These are phyloP conservation scores for Leccinum uliginosum DNA, from an alignment of 768 basidiomycete species.

Conservation along the genomic window DNA sequence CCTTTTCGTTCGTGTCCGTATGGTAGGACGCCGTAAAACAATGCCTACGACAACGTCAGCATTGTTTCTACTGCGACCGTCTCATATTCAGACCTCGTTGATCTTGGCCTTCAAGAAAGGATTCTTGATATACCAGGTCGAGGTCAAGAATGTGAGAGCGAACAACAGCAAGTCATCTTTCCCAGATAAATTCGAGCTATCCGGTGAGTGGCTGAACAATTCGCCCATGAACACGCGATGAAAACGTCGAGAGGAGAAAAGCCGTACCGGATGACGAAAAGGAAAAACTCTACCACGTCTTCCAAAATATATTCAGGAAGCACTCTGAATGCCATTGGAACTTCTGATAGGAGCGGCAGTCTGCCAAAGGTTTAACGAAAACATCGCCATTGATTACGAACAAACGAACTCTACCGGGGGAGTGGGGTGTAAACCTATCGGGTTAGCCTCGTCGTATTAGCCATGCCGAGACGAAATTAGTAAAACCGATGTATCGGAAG, in stretches of 20 bases:
- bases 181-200: slow-evolving; percentile 78
- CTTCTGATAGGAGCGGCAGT: slow-evolving; percentile 83
- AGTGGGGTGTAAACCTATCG: slow-evolving; percentile 70
- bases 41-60: slow-evolving; percentile 41
- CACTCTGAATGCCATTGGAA: slow-evolving; percentile 79
- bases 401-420: slow-evolving; percentile 57
- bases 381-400: not conserved
- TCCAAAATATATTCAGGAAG: slow-evolving; percentile 94
- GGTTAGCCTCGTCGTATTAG: slow-evolving; percentile 87
- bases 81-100: slow-evolving; percentile 61
- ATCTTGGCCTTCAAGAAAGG: slow-evolving; percentile 96
- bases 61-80: not conserved
- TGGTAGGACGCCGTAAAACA: slow-evolving; percentile 69
- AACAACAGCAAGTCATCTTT: slow-evolving; percentile 86
- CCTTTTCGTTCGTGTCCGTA: slow-evolving; percentile 64
- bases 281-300: slow-evolving; percentile 86
- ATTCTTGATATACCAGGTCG: slow-evolving; percentile 98
- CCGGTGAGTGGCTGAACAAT: slow-evolving; percentile 54
- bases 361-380: slow-evolving; percentile 36
- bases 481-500: slow-evolving; percentile 74
- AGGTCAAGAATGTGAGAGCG: slow-evolving; percentile 84
- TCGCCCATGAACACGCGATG: not conserved
- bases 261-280: slow-evolving; percentile 76
- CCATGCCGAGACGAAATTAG: slow-evolving; percentile 92
- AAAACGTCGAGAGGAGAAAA: not conserved